phyloP scores from a whole-genome alignment of 805 yeast genomes.

The Saccharomycopsis babjevae region DNA sequence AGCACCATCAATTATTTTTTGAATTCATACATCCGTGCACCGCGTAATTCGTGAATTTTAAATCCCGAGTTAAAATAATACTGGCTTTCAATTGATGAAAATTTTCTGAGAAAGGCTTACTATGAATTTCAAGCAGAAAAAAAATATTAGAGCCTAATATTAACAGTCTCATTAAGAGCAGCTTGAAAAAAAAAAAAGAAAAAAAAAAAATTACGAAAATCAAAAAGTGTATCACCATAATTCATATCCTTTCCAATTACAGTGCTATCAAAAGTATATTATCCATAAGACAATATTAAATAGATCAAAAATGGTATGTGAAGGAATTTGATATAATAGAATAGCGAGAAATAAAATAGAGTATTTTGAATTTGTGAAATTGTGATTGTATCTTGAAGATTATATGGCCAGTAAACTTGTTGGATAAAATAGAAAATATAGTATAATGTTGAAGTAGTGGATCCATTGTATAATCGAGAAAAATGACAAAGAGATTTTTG shows the following conservation, averaged over 20 bases:
- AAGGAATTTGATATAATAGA: background rate
- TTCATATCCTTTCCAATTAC: background rate
- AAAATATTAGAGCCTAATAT: background rate
- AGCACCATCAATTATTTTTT: too few relatives aligned
- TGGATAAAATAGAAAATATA: too few relatives aligned
- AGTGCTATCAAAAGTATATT: background rate
- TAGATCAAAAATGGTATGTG: constrained; percentile 1
- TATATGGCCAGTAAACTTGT: too few relatives aligned
- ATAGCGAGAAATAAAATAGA: background rate
- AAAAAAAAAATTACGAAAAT: background rate
- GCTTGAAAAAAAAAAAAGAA: background rate
- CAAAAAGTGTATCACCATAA: background rate
- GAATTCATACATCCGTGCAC: too few relatives aligned
- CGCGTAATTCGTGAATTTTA: too few relatives aligned
- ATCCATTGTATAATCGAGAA: too few relatives aligned
- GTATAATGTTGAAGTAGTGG: too few relatives aligned
- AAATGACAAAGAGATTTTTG: too few relatives aligned
- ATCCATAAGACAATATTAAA: background rate
- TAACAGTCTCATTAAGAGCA: background rate
- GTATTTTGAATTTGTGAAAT: background rate
- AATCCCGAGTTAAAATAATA: too few relatives aligned
- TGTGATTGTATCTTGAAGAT: too few relatives aligned
- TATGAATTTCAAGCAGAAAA: background rate
- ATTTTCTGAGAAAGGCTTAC: too few relatives aligned
- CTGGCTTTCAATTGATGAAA: too few relatives aligned